Evolutionary conservation across 441 rosid genomes (phyloP).

Genomic region (Monsonia emarginata): DNA sequence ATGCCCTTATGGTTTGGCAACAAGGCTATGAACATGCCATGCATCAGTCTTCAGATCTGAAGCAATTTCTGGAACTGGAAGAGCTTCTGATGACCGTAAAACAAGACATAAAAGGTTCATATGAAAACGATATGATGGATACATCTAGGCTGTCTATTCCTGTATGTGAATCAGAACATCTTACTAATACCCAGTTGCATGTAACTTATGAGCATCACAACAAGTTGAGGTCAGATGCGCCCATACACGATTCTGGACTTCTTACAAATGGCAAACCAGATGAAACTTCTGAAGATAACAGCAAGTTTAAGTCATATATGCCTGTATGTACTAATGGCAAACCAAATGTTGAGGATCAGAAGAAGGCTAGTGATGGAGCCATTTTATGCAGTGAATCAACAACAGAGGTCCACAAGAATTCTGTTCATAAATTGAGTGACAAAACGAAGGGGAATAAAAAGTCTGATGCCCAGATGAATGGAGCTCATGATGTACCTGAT

Average conservation of each 20-base stretch:
- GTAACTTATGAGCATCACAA: conserved; percentile 22
- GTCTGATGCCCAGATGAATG: conserved; percentile 23
- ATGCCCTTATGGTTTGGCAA: conserved; percentile 71
- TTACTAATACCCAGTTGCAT: conserved; percentile 29
- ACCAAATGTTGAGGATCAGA: conserved; percentile 19
- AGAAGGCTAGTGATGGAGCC: conserved; percentile 22
- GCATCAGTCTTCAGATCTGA: conserved; percentile 69
- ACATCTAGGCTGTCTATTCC: conserved; percentile 21
- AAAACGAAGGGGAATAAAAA: conserved; percentile 26
- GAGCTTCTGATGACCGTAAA: conserved; percentile 52
- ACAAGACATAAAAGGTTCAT: conserved; percentile 29
- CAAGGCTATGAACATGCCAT: conserved; percentile 60
- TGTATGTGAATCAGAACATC: conserved; percentile 23
- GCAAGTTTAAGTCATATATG: conserved; percentile 19
- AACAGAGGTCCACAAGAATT: conserved; percentile 23
- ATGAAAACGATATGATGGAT: conserved; percentile 24
- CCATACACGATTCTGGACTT: not conserved
- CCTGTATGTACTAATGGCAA: conserved; percentile 33
- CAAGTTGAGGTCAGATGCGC: not conserved
- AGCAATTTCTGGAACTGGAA: conserved; percentile 80
- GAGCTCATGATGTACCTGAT: conserved; percentile 23
- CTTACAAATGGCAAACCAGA: conserved; percentile 9
- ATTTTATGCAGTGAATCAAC: conserved; percentile 19
- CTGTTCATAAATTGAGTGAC: conserved; percentile 19
- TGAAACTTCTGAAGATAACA: conserved; percentile 20